Percentiles rank a stretch among this genome's conserved stretches.
Conservation (phyloP, 495 filamentous ascomycete species). For the Extremus antarcticus region DNA sequence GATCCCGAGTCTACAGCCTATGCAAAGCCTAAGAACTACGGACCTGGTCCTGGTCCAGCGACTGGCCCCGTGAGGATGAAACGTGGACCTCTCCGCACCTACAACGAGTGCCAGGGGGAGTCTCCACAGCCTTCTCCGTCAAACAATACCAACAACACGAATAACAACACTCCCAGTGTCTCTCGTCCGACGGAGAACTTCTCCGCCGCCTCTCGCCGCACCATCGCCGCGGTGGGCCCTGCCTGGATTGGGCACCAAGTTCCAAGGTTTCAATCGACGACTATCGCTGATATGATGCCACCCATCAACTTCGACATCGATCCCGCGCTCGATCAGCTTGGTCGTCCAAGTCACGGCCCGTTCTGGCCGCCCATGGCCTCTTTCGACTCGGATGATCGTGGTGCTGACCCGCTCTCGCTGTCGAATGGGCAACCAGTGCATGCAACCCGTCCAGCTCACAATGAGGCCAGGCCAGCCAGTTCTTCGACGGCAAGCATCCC, state of each 20-base stretch:
- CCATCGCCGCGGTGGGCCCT: neutral
- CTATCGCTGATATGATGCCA: conserved; percentile 21
- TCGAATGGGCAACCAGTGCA: neutral
- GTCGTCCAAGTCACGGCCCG: neutral
- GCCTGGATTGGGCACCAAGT: neutral
- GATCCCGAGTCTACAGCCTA: too few relatives aligned
- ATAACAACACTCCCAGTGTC: too few relatives aligned
- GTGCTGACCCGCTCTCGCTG: neutral
- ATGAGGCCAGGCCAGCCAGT: conserved; percentile 31
- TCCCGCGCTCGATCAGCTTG: conserved; percentile 36
- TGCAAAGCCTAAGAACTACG: conserved; percentile 8
- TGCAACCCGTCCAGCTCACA: conserved; percentile 30
- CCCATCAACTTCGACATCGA: conserved; percentile 51
- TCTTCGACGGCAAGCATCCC: conserved; percentile 32
- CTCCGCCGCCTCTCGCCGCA: neutral
- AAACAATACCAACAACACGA: too few relatives aligned
- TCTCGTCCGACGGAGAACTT: too few relatives aligned
- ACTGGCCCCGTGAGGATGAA: neutral
- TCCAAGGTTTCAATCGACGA: conserved; percentile 19
- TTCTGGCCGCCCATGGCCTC: conserved; percentile 36
- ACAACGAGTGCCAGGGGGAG: too few relatives aligned
- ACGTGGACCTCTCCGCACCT: neutral
- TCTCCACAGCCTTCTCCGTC: too few relatives aligned
- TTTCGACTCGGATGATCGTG: neutral
- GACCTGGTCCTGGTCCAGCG: conserved; percentile 24